A percentile compares a stretch with the other conserved stretches of the same genome.
phyloP scores from a whole-genome alignment of 163 green algal species.

The Smithsoniella earleae region DNA sequence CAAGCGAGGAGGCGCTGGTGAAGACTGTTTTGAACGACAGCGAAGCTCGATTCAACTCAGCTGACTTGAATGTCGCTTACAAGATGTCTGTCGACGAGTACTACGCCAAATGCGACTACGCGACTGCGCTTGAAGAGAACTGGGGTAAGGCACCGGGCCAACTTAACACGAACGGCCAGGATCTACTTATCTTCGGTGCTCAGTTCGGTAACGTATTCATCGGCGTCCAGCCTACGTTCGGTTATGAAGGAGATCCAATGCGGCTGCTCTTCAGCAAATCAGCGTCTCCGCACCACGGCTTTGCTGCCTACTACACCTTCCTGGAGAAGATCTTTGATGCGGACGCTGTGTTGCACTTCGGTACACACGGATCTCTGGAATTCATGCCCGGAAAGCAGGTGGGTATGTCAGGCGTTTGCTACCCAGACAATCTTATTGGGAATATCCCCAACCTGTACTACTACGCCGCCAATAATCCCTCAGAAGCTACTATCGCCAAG shows the following conservation, averaged over 20 bases:
- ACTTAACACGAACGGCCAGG: conserved; percentile 92
- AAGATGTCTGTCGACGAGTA: conserved; percentile 93
- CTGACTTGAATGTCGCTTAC: conserved; percentile 95
- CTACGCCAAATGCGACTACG: conserved; percentile 85
- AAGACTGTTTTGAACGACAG: conserved; percentile 71
- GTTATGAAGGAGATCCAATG: conserved; percentile 98
- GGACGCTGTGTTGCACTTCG: conserved; percentile 97
- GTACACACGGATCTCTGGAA: conserved; percentile 97
- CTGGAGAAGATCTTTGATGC: conserved; percentile 88
- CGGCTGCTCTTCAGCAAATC: conserved; percentile 88
- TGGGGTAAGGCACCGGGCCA: conserved; percentile 94
- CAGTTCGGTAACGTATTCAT: conserved; percentile 99
- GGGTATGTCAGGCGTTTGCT: conserved; percentile 92
- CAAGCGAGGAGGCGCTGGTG: conserved; percentile 72
- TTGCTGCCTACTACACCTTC: conserved; percentile 98
- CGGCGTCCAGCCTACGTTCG: conserved; percentile 97
- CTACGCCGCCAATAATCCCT: conserved; percentile 98
- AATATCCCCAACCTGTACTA: conserved; percentile 99
- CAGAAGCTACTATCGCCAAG: conserved; percentile 97
- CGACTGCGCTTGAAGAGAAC: conserved; percentile 91
- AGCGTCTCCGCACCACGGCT: conserved; percentile 93
- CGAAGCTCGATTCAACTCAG: conserved; percentile 86
- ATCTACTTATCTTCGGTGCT: conserved; percentile 91
- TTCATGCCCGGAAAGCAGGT: conserved; percentile 99
- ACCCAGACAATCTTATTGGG: conserved; percentile 92